Base-by-base conservation (phyloP, 208 protist species). In the Wallacemonas rigidus region DNA sequence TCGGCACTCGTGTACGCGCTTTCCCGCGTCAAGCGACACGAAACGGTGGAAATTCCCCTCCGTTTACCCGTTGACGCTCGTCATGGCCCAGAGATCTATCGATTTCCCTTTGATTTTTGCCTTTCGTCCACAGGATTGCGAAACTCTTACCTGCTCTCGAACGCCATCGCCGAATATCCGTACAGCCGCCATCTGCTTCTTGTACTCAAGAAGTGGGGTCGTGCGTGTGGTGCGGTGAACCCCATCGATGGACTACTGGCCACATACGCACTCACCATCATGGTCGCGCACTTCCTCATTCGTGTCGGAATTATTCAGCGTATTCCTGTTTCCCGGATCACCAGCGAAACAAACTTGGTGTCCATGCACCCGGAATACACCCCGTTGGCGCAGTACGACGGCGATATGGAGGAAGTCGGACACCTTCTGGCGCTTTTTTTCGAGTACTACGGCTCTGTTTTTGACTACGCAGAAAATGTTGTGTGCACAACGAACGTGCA, bases 71-170 rank as follows among this genome's bases (percentile, higher is more conserved):
- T 93, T 8, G 90, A 97, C 67, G 74, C 80, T n/a, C 69, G 75
- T 12, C 75, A 93, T 69, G 92, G 92, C 2, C 92, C 92, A 36
- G 90, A 97, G 69, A 36, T 97, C 8, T 97, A 91, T 58, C 79
- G 92, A 45, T 91, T 93, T 40, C 90, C 92, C 1, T 97, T 97
- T 74, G 92, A 97, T 65, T 91, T 97, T 73, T 97, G 90, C 73
- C 76, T 97, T 38, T 92, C 88, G 1, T 94, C 90, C 17, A 93
- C 88, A 17, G 92, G 92, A 17, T 64, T 95, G 44, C 80, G 87
- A 56, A 95, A 95, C 53, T 95, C 92, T 3, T 86, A 94, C 56
- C 72, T 97, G 36, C 79, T 97, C 26, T 77, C 82, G 35, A 73
- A 91, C 57, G 80, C 87, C 9, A 80, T 97, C 36, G 73, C 76